Conservation (phyloP, 2,329 filamentous ascomycete species). For the Ceratocystiopsis brevicomis region DNA sequence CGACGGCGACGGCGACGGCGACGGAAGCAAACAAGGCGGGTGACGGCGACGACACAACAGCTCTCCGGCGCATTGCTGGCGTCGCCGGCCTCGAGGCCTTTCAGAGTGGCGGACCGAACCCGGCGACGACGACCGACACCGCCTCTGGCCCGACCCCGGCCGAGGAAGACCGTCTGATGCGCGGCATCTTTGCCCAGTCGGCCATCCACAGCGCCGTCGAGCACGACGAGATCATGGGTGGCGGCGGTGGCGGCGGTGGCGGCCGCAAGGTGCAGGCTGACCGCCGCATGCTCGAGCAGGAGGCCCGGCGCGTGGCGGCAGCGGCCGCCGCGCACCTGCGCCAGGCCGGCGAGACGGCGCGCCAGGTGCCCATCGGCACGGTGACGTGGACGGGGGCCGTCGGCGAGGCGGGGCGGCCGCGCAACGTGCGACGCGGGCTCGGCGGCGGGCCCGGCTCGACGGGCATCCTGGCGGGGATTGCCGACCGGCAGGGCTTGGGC, state of each 20-base stretch:
- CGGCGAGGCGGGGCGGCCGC: conserved; percentile 55
- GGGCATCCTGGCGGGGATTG: conserved; percentile 35
- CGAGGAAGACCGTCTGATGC: conserved; percentile 62
- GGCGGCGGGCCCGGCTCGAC: conserved; percentile 28
- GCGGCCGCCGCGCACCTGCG: conserved; percentile 60
- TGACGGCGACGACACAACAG: conserved; percentile 2
- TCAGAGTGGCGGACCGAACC: conserved; percentile 12
- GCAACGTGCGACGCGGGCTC: conserved; percentile 25
- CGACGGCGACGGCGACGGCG: neutral
- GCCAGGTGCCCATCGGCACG: conserved; percentile 57
- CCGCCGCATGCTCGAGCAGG: conserved; percentile 56
- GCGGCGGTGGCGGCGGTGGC: conserved; percentile 35
- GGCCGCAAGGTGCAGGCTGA: conserved; percentile 56
- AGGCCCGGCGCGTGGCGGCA: conserved; percentile 63
- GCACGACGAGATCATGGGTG: conserved; percentile 78
- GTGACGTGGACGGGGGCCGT: conserved; percentile 87
- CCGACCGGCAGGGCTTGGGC: conserved; percentile 33
- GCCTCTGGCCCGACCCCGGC: conserved; percentile 16
- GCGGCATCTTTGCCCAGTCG: conserved; percentile 71
- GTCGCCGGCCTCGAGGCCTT: conserved; percentile 48
- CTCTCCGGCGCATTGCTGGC: conserved; percentile 26
- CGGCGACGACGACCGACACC: conserved; percentile 18
- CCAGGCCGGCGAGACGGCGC: conserved; percentile 52
- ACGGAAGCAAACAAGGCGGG: neutral
- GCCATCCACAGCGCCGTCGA: conserved; percentile 82